Conservation (phyloP, 2,329 filamentous ascomycete species). For the Tolypocladium ovalisporum region DNA sequence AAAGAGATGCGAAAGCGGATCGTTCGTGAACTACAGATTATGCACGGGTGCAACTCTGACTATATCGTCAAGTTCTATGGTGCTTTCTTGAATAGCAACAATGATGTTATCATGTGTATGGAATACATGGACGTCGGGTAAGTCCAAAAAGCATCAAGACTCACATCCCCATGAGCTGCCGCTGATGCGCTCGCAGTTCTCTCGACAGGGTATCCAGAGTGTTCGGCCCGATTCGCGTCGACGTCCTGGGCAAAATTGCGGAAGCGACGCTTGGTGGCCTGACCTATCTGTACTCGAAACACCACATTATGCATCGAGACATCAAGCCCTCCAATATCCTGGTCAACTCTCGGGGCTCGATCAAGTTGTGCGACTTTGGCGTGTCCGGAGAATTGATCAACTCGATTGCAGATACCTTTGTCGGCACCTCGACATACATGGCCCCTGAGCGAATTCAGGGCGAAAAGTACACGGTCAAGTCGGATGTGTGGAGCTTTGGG, state of each 20-base stretch:
- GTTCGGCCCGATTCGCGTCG: conserved; percentile 89
- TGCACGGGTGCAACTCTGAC: conserved; percentile 94
- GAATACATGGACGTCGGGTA: conserved; percentile 99
- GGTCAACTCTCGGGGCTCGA: conserved; percentile 85
- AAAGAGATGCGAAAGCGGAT: conserved; percentile 95
- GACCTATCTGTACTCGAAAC: conserved; percentile 87
- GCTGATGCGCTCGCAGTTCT: conserved; percentile 43
- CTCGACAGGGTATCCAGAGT: conserved; percentile 89
- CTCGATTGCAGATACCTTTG: conserved; percentile 95
- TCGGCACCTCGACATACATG: conserved; percentile 99
- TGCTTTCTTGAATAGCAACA: conserved; percentile 90
- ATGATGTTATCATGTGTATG: conserved; percentile 99
- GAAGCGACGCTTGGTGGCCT: conserved; percentile 89
- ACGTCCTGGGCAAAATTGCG: conserved; percentile 94
- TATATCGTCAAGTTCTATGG: conserved; percentile 98
- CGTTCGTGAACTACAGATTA: conserved; percentile 92
- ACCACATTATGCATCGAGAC: conserved; percentile 98
- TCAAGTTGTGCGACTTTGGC: conserved; percentile 97
- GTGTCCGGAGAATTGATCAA: conserved; percentile 98
- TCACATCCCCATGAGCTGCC: neutral
- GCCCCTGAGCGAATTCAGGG: conserved; percentile 96
- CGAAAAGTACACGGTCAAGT: conserved; percentile 94
- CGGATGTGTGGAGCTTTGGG: conserved; percentile 97
- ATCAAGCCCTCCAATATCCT: conserved; percentile 98
- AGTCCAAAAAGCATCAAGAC: conserved; percentile 27